Evolutionary conservation across 371 early-diverging fungal species (phyloP), one percentile per base, ranked within the genome.

Genomic region (Mortierella sp.): DNA sequence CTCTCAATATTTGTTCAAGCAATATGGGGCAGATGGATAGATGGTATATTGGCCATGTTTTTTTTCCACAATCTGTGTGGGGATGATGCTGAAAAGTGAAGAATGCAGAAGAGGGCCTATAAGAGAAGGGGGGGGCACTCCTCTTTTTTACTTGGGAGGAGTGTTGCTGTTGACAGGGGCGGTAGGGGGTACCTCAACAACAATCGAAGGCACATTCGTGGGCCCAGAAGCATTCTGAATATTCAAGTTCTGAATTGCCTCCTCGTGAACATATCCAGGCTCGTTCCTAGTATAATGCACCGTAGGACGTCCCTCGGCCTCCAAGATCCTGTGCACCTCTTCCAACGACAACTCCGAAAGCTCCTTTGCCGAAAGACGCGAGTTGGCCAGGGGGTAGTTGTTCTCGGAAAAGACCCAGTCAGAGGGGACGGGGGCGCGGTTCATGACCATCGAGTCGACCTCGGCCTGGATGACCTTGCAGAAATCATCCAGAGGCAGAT

Each of bases 401-500:
- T 77, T 75, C 1, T 78, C 80, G 1, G 80, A 78, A 49, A 87
- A 87, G 54, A 87, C 43, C 87, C 87, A 87, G 18, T 82, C 78
- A 2, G 76, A 1, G 35, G 87, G 87, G 6, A 83, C 83, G n/a
- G 87, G 87, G 0, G 87, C 80, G 3, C 78, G 72, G 54, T 46
- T 54, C 1, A 83, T 80, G 32, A 87, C 83, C 87, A 87, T 87
- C 10, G 74, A 51, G 38, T 82, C 74, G 41, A 87, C 87, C 75
- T 87, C 87, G 27, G 87, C 87, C 24, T 83, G 75, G 27, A 87
- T 87, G 27, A 87, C 87, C 71, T 76, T 82, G 73, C 89, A 89
- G 68, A 89, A 89, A 58, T 84, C 84, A 75, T 88, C 88, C 48
- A 90, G 70, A 18, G 88, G 86, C 80, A 95, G 78, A 76, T 95